phyloP scores from a whole-genome alignment of 257 asterid genomes.

The Craterostigma plantagineum region DNA sequence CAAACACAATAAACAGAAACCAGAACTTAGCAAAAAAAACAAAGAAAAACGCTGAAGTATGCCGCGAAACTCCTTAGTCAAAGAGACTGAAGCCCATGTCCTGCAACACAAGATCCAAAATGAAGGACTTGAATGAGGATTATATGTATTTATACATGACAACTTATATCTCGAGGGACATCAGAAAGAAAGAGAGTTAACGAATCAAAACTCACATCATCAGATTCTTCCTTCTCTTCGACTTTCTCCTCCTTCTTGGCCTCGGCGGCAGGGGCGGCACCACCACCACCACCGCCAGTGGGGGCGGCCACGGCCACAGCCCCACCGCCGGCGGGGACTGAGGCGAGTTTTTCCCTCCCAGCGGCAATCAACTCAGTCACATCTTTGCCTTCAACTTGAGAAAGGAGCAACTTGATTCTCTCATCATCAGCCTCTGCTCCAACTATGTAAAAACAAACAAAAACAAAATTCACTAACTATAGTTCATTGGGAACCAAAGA shows the following conservation, averaged over 20 bases:
- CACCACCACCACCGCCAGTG: slow-evolving; percentile 5
- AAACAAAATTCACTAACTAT: not conserved
- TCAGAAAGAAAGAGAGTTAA: not conserved
- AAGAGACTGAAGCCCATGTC: slow-evolving; percentile 10
- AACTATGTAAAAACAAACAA: not conserved
- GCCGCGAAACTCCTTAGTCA: slow-evolving; percentile 1
- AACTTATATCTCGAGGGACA: not conserved
- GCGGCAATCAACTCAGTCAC: slow-evolving; percentile 7
- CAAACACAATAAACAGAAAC: too few relatives aligned
- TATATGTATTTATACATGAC: too few relatives aligned
- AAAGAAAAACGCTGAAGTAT: too few relatives aligned
- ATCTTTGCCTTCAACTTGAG: slow-evolving; percentile 6
- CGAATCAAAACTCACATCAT: not conserved
- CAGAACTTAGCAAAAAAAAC: not conserved
- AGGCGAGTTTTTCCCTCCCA: slow-evolving; percentile 7
- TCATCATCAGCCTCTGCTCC: slow-evolving; percentile 9
- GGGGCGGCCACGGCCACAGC: slow-evolving; percentile 7
- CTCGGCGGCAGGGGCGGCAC: slow-evolving; percentile 3
- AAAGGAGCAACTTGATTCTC: not conserved
- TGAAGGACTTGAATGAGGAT: not conserved
- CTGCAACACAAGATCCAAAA: not conserved
- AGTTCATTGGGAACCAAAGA: too few relatives aligned
- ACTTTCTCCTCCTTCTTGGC: slow-evolving; percentile 6
- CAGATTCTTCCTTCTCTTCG: slow-evolving; percentile 8
- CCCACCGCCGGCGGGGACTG: slow-evolving; percentile 6